A percentile compares a stretch with the other conserved stretches of the same genome.
phyloP scores from a whole-genome alignment of 78 protist species.

The Dictyostelium citrinum region DNA sequence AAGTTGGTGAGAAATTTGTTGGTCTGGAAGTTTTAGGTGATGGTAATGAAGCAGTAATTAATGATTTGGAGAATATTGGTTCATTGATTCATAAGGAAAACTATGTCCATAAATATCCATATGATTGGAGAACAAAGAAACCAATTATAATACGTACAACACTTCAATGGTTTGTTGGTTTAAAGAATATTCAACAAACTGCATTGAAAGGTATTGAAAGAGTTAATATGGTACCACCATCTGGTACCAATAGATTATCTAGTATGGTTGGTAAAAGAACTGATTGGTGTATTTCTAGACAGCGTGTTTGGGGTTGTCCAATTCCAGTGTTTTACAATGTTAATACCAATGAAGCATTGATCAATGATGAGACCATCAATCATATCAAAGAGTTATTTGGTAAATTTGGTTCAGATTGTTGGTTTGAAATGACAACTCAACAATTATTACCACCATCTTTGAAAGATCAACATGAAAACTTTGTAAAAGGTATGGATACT shows the following conservation, averaged over 20 bases:
- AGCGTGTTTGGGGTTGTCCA: constrained; percentile 97
- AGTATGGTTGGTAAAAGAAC: constrained; percentile 80
- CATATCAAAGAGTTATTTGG: constrained; percentile 73
- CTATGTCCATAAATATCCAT: constrained; percentile 94
- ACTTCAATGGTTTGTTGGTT: constrained; percentile 86
- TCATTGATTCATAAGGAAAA: constrained; percentile 41
- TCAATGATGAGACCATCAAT: constrained; percentile 49
- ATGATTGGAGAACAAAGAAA: constrained; percentile 96
- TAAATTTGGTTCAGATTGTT: constrained; percentile 86
- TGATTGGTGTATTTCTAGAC: constrained; percentile 96
- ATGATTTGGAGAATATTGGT: background rate
- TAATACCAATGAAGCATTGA: background rate
- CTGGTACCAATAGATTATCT: constrained; percentile 50
- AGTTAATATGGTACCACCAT: constrained; percentile 71
- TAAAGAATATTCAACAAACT: constrained; percentile 22
- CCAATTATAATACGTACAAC: constrained; percentile 91
- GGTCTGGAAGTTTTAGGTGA: constrained; percentile 82
- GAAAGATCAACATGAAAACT: background rate
- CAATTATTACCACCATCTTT: constrained; percentile 85
- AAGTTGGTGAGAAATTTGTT: constrained; percentile 59
- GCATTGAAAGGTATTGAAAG: constrained; percentile 24
- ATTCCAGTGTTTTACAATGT: constrained; percentile 92
- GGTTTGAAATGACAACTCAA: constrained; percentile 77
- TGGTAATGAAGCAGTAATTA: constrained; percentile 80
- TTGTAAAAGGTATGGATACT: constrained; percentile 90